Percentiles rank a stretch among this genome's conserved stretches.
These are phyloP conservation scores for Claviceps humidiphila DNA, from an alignment of 2,329 filamentous ascomycete species.

Conservation along the genomic window DNA sequence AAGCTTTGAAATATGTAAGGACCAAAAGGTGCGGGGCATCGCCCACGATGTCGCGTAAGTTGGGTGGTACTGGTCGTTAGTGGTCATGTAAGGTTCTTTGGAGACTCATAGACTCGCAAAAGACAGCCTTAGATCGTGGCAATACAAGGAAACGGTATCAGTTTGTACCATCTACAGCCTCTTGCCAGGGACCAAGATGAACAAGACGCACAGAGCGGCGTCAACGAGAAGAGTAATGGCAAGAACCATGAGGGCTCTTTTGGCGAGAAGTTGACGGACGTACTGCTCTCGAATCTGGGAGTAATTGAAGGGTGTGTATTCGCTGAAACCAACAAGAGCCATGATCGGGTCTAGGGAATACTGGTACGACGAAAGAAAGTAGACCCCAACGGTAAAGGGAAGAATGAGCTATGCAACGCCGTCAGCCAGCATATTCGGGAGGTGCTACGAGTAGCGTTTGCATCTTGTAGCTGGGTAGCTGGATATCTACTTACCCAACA, in stretches of 20 bases:
- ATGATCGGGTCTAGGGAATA: slow-evolving; percentile 90
- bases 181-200: slow-evolving; percentile 90
- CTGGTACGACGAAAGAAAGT: slow-evolving; percentile 81
- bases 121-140: neutral
- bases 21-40: neutral
- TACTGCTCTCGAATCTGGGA: slow-evolving; percentile 81
- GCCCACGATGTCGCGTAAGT: neutral
- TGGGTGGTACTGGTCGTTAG: slow-evolving; percentile 3
- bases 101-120: neutral
- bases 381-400: slow-evolving; percentile 83
- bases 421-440: slow-evolving; percentile 10
- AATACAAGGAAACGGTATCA: neutral
- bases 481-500: slow-evolving; percentile 58
- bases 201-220: slow-evolving; percentile 72
- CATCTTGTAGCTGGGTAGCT: neutral
- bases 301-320: slow-evolving; percentile 94
- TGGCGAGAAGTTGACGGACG: slow-evolving; percentile 71
- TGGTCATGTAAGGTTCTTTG: slow-evolving; percentile 3
- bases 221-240: slow-evolving; percentile 63
- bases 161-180: slow-evolving; percentile 38
- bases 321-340: slow-evolving; percentile 78
- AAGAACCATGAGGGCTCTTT: slow-evolving; percentile 71
- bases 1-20: neutral
- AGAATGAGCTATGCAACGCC: slow-evolving; percentile 46
- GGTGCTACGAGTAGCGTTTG: neutral